Base-by-base conservation (phyloP, 2,329 filamentous ascomycete genomes). In the Neophaeococcomyces mojaviensis region DNA sequence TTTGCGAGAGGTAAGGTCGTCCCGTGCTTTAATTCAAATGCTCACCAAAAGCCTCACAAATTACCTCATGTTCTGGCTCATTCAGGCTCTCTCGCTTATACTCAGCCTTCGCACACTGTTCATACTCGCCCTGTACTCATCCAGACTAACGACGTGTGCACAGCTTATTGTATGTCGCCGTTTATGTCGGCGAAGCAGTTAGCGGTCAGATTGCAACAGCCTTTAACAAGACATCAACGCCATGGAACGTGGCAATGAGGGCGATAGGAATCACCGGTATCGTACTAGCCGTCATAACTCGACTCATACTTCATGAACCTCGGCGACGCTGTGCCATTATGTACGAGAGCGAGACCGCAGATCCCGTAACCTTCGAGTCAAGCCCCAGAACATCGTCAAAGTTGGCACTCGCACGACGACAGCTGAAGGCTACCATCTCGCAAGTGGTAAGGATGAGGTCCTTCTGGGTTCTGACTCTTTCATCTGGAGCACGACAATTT, bases 391-490 rank as follows among this genome's bases (percentile, higher is more conserved):
- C 19, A 18, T 31, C 28, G 6, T 35, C 28, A 15, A 55, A 47
- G 26, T n/a, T 52, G 8, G 28, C 20, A 13, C 18, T 33, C 12
- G 53, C 52, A n/a, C n/a, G 34, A 8, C 31, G 16, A 8, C 42
- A 54, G 15, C 9, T 54, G 8, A 18, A 16, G 7, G 50, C 46
- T 12, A 49, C 53, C 8, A 28, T 56, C 15, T 26, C 15, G 5
- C 50, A 35, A 7, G 33, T 35, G 33, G 13, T 35, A 18, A 13
- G n/a, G 5, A 50, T 59, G 50, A 45, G 46, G 15, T 57, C 55
- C 13, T 57, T 60, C 41, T 60, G 56, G 55, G 42, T 59, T 4
- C 41, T 59, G 4, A 49, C 50, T 3, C 46, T 60, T n/a, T 48
- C 49, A 4, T 48, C 52, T 7, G 51, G 38, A 13, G 46, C 54